These are phyloP conservation scores for Arabidopsis suecica DNA, from an alignment of 345 rosid species.

Conservation along the genomic window DNA sequence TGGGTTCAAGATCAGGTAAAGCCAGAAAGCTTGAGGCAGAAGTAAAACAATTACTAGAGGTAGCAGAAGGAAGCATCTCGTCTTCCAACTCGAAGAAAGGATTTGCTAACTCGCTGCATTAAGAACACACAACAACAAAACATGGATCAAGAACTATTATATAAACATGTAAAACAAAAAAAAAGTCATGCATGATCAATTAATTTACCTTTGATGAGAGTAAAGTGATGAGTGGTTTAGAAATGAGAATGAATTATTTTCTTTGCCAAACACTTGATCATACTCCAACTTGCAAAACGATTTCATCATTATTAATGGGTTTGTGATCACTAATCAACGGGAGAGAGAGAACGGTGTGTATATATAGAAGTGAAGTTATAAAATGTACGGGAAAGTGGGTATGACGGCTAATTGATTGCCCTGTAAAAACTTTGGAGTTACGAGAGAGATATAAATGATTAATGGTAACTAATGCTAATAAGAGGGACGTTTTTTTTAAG, in stretches of 20 bases:
- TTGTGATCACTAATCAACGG: slow-evolving; percentile 8
- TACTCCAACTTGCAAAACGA: slow-evolving; percentile 29
- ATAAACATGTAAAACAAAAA: neutral
- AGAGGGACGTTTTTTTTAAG: neutral
- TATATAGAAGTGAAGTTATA: neutral
- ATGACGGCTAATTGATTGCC: slow-evolving; percentile 35
- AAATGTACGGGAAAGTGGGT: slow-evolving; percentile 13
- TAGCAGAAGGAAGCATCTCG: neutral
- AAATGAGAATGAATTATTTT: slow-evolving; percentile 24
- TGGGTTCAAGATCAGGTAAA: slow-evolving; percentile 24
- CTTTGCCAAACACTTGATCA: slow-evolving; percentile 27
- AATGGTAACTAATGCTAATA: slow-evolving; percentile 11
- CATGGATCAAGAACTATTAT: neutral
- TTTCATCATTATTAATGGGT: slow-evolving; percentile 15
- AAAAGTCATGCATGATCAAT: neutral
- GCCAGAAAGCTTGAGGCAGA: slow-evolving; percentile 22
- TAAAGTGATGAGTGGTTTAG: slow-evolving; percentile 16
- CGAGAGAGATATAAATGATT: slow-evolving; percentile 37
- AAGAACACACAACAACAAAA: slow-evolving; percentile 8
- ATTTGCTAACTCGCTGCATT: slow-evolving; percentile 26
- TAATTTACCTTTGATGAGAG: slow-evolving; percentile 16
- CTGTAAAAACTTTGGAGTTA: slow-evolving; percentile 34
- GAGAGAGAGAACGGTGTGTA: neutral
- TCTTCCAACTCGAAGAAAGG: slow-evolving; percentile 19
- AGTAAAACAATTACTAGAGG: slow-evolving; percentile 1